Base-by-base conservation (phyloP, 169 alveolate species). In the Plasmodium adleri region DNA sequence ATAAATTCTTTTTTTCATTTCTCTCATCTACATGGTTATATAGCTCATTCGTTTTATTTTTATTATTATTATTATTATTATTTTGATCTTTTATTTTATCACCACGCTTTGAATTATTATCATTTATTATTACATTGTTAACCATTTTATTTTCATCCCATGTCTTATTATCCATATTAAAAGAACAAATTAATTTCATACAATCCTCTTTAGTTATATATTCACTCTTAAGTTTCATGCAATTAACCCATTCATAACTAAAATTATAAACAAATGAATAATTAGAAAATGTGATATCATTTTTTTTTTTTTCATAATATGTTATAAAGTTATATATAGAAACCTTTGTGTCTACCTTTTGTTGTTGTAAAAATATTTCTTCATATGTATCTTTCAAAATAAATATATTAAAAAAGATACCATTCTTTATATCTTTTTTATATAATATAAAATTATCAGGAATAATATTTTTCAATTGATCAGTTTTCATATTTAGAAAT, bases 361-460 rank as follows among this genome's bases (percentile, higher is more conserved):
- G 17, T 15, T 8, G 4, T 50, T 50, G 49, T 13, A 12, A 13
- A 47, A 78, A 78, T 24, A 78, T 9, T 52, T n/a, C 9, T 28
- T 32, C 6, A 15, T 47, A 43, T 26, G 43, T 20, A 39, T 83
- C 64, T 15, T 62, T 83, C 26, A 83, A 49, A 32, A 68, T n/a
- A 58, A 68, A 58, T 32, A 67, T 56, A 58, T 83, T 83, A 43
- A 83, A 39, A 58, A 13, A 56, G 3, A 83, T 54, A 9, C 91
- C 91, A 56, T 70, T 67, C n/a, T 13, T 71, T 26, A 83, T 20
- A 45, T 68, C 91, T 10, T 70, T 26, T 20, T 83, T 49, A 20
- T 68, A 68, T 50, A 83, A 70, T 54, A 71, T 72, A 71, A 83
- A 83, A 62, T 83, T 74, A 60, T 83, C 91, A 2, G 91, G 91